Evolutionary conservation across 345 rosid genomes (phyloP), one percentile per base, ranked within the genome.

Genomic region (Lepidium aucheri): DNA sequence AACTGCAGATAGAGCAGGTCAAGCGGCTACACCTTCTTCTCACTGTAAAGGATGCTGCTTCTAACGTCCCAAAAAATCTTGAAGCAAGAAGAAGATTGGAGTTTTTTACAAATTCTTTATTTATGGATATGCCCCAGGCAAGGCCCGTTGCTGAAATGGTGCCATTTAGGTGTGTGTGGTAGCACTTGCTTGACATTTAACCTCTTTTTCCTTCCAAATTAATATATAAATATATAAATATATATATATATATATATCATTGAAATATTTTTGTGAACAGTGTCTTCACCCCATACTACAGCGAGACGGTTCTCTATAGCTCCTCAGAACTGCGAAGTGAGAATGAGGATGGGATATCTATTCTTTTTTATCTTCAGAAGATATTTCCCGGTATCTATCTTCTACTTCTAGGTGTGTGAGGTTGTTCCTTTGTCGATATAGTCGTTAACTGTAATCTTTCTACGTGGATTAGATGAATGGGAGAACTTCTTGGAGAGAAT

Each of bases 321-420:
- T 80, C 84, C 74, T 81, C 91, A 43, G 99, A 94, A 4, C 75
- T 94, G 75, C 93, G 85, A 66, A 81, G 79, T 13, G 97, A 94
- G 83, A 94, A 94, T 76, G 99, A 94, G 83, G 99, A 94, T 81
- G 99, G 99, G 50, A 88, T 94, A 82, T 94, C 99, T 38, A 85
- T 63, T 67, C 92, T 94, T 71, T 94, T 94, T 83, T 94, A 94
- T 79, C 97, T 94, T 75, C 99, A 90, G 86, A 94, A 94, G 78
- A 94, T 94, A 63, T 94, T 82, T 76, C 97, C 99, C 44, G 99
- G 99, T 90, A 84, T 60, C 15, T 66, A 13, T 47, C 20, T 17
- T 62, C 68, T 53, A 26, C 49, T 68, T 66, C 49, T 36, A 38
- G 50, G 64, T 17, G 3, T 53, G 32, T 65, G 17, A 36, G 67